phyloP scores from a whole-genome alignment of 495 filamentous ascomycete species.

The Penicillium alfredii region DNA sequence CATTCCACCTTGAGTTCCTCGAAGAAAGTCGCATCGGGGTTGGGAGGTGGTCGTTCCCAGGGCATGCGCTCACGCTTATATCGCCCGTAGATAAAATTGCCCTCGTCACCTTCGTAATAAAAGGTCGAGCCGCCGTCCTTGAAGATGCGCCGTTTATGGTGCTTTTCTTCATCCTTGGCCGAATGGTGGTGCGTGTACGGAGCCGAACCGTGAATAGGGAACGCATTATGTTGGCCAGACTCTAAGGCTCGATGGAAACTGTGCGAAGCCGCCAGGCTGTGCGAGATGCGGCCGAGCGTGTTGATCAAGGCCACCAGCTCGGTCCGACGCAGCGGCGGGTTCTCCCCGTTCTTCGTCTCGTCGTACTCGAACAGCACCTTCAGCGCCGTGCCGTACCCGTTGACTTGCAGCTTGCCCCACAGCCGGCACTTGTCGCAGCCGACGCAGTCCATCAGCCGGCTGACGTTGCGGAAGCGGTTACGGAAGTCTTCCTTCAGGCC shows the following conservation, averaged over 20 bases:
- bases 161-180: conserved; percentile 7
- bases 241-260: conserved; percentile 62
- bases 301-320: conserved; percentile 93
- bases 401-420: conserved; percentile 97
- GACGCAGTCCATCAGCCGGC: conserved; percentile 95
- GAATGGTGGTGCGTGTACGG: conserved; percentile 16
- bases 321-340: conserved; percentile 74
- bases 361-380: conserved; percentile 97
- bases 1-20: conserved; percentile 63
- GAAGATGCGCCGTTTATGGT: conserved; percentile 17
- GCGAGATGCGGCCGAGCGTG: conserved; percentile 79
- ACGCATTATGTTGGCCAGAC: conserved; percentile 27
- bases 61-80: conserved; percentile 20
- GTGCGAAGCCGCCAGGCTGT: conserved; percentile 66
- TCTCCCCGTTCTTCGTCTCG: conserved; percentile 64
- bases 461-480: conserved; percentile 94
- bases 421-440: conserved; percentile 98
- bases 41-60: conserved; percentile 30
- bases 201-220: conserved; percentile 28
- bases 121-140: conserved; percentile 35
- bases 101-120: conserved; percentile 41
- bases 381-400: conserved; percentile 88
- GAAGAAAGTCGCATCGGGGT: conserved; percentile 35
- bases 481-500: conserved; percentile 95
- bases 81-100: conserved; percentile 31